Evolutionary conservation across 805 yeast species (phyloP).

Genomic region (Crinitomyces ghanaensis): DNA sequence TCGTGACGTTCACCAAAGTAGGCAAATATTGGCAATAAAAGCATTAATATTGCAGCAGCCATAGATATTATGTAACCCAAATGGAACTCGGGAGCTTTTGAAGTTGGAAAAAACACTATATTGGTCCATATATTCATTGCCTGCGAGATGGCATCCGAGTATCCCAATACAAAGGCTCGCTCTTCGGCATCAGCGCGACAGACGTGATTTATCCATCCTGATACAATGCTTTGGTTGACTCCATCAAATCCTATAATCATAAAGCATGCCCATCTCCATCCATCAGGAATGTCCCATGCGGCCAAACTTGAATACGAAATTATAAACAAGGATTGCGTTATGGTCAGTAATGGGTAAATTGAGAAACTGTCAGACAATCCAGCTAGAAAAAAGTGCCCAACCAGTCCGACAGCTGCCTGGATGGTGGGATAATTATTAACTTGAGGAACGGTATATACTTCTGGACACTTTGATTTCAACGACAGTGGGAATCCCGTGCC

Average conservation of each 20-base stretch:
- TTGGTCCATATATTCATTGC: constrained; percentile 38
- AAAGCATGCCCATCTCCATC: constrained; percentile 32
- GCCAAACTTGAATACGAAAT: constrained; percentile 30
- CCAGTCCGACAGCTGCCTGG: constrained; percentile 32
- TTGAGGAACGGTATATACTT: constrained; percentile 25
- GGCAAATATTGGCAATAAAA: constrained; percentile 26
- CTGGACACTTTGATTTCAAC: constrained; percentile 23
- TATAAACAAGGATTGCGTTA: constrained; percentile 26
- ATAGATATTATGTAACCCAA: constrained; percentile 30
- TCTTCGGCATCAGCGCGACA: constrained; percentile 26
- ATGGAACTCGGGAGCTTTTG: constrained; percentile 31
- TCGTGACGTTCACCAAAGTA: constrained; percentile 24
- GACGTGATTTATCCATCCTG: constrained; percentile 32
- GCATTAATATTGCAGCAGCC: constrained; percentile 28
- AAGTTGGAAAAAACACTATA: constrained; percentile 33
- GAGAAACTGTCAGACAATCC: constrained; percentile 30
- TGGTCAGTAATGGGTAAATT: constrained; percentile 28
- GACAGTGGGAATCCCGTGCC: constrained; percentile 33
- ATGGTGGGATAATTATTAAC: constrained; percentile 33
- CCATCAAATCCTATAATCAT: constrained; percentile 28
- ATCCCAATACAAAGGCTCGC: constrained; percentile 26
- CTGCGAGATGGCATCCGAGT: constrained; percentile 30
- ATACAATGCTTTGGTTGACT: constrained; percentile 31
- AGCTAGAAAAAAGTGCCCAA: constrained; percentile 30
- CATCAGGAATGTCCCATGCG: constrained; percentile 33